Evolutionary conservation across 768 basidiomycete species (phyloP).

Genomic region (Pulveroboletus frians): DNA sequence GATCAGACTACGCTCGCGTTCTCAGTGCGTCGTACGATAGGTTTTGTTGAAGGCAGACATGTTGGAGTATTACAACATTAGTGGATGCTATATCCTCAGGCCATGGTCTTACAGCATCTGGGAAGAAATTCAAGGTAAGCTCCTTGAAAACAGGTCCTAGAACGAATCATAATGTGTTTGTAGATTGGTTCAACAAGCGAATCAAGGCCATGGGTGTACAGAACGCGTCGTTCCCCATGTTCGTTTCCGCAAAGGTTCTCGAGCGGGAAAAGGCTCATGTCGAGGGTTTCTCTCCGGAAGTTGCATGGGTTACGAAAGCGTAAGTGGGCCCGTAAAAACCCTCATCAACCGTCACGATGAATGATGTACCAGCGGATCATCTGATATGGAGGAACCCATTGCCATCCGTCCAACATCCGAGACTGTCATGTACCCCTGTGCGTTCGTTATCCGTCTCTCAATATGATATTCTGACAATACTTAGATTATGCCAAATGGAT

Average conservation of each 20-base stretch:
- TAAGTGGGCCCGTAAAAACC: constrained; percentile 37
- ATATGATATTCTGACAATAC: not conserved
- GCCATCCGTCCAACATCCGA: constrained; percentile 98
- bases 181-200: constrained; percentile 90
- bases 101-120: constrained; percentile 98
- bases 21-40: constrained; percentile 36
- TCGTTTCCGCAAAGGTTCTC: constrained; percentile 85
- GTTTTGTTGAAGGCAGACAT: constrained; percentile 98
- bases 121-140: constrained; percentile 88
- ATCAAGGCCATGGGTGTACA: constrained; percentile 96
- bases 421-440: constrained; percentile 99
- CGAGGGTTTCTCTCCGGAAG: constrained; percentile 98
- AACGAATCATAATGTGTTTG: not conserved
- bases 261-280: constrained; percentile 98
- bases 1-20: not conserved
- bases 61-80: constrained; percentile 98
- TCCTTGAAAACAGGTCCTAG: not conserved
- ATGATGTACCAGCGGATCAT: constrained; percentile 58
- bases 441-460: constrained; percentile 24
- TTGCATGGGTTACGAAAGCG: constrained; percentile 99
- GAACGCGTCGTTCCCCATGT: constrained; percentile 99
- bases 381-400: constrained; percentile 94
- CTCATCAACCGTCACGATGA: not conserved
- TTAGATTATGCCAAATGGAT: constrained; percentile 99
- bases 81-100: constrained; percentile 97